A percentile compares a stretch with the other conserved stretches of the same genome.
phyloP scores from a whole-genome alignment of 257 asterid species.

The Hygrophila difformis region DNA sequence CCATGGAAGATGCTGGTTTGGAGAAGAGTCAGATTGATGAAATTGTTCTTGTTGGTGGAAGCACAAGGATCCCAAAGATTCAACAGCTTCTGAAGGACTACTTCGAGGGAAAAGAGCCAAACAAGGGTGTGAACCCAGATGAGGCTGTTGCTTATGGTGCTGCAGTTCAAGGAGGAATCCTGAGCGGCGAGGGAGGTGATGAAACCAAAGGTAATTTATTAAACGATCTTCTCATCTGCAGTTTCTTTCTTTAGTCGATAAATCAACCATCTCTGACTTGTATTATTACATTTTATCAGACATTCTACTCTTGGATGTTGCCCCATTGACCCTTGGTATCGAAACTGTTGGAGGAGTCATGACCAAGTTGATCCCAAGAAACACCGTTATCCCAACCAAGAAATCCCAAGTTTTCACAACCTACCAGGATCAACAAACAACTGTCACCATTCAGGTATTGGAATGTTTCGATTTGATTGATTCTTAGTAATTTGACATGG shows the following conservation, averaged over 20 bases:
- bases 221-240: no score
- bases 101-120: conserved; percentile 92
- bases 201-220: conserved; percentile 97
- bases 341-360: conserved; percentile 98
- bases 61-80: conserved; percentile 92
- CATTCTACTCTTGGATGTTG: conserved; percentile 89
- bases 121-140: conserved; percentile 94
- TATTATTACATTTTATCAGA: no score
- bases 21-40: conserved; percentile 79
- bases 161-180: conserved; percentile 91
- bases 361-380: conserved; percentile 98
- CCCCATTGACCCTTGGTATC: conserved; percentile 91
- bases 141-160: conserved; percentile 99
- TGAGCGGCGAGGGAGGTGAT: conserved; percentile 97
- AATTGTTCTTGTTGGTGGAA: conserved; percentile 97
- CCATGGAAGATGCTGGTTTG: conserved; percentile 92
- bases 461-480: neutral
- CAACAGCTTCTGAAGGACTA: conserved; percentile 84
- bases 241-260: no score
- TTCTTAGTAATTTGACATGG: neutral
- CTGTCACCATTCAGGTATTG: conserved; percentile 79
- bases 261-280: no score
- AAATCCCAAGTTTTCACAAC: conserved; percentile 96
- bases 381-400: conserved; percentile 90
- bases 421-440: conserved; percentile 96